These are phyloP conservation scores for Butyriboletus loyo DNA, from an alignment of 768 basidiomycete genomes.

Conservation along the genomic window DNA sequence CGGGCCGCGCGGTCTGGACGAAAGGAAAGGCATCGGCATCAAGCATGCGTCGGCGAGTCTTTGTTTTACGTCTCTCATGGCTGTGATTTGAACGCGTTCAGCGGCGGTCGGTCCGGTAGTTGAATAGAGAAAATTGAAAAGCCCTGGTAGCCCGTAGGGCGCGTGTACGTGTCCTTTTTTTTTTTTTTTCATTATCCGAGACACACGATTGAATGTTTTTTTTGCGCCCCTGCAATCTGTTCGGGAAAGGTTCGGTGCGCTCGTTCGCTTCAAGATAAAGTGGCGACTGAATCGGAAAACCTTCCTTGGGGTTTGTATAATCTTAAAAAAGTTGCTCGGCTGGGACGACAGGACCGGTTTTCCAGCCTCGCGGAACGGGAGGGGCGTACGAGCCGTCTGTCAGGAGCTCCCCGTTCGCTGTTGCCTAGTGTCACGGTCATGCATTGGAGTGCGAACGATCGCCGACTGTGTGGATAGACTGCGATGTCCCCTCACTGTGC, in stretches of 20 bases:
- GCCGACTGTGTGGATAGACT: conserved; percentile 1
- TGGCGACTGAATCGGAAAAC: too few relatives aligned
- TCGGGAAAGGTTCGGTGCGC: too few relatives aligned
- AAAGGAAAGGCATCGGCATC: neutral
- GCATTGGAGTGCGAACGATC: conserved; percentile 4
- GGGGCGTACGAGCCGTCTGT: neutral
- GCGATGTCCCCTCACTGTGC: neutral
- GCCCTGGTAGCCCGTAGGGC: too few relatives aligned
- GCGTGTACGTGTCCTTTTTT: too few relatives aligned
- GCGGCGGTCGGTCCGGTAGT: conserved; percentile 6
- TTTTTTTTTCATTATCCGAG: too few relatives aligned
- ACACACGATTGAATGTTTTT: too few relatives aligned
- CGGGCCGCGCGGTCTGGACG: neutral
- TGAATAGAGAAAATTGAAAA: conserved; percentile 20
- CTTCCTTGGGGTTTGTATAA: neutral
- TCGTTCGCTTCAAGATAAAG: too few relatives aligned
- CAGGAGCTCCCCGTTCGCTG: neutral
- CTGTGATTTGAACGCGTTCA: neutral
- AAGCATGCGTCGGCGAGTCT: conserved; percentile 23
- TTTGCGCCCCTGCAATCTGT: conserved; percentile 7
- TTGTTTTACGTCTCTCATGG: conserved; percentile 19
- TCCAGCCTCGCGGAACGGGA: conserved; percentile 5
- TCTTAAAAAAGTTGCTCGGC: conserved; percentile 2
- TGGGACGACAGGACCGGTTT: neutral
- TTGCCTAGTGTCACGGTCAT: neutral